Evolutionary conservation across 2,329 filamentous ascomycete species (phyloP).

Genomic region (Nannizziopsis barbatae): DNA sequence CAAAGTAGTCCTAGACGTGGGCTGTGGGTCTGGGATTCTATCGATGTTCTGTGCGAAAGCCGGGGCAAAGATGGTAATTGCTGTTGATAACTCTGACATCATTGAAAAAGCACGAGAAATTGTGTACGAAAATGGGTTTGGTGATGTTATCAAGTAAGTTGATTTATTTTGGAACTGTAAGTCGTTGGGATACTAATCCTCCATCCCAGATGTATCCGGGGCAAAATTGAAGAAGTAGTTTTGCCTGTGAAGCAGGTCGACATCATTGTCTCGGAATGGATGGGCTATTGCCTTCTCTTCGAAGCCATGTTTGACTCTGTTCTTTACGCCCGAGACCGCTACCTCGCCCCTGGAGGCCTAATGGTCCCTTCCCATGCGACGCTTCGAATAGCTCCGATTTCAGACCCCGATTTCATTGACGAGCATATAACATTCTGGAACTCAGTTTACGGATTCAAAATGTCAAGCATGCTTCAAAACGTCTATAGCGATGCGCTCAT

Average conservation of each 20-base stretch:
- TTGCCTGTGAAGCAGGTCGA: conserved; percentile 73
- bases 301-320: conserved; percentile 95
- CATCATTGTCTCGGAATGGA: conserved; percentile 95
- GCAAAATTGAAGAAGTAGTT: conserved; percentile 76
- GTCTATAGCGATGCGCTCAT: conserved; percentile 76
- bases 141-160: conserved; percentile 57
- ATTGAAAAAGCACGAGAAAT: conserved; percentile 79
- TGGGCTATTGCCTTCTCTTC: conserved; percentile 89
- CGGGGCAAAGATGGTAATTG: conserved; percentile 73
- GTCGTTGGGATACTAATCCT: conserved; percentile 9
- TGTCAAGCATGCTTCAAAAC: conserved; percentile 75
- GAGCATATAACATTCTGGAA: conserved; percentile 79
- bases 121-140: conserved; percentile 67
- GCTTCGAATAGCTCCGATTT: conserved; percentile 68
- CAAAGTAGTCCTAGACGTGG: conserved; percentile 82
- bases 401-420: conserved; percentile 63
- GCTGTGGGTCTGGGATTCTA: conserved; percentile 73
- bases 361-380: conserved; percentile 79
- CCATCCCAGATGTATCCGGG: conserved; percentile 52
- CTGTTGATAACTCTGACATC: conserved; percentile 86
- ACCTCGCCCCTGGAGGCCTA: conserved; percentile 66
- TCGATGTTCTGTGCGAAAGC: conserved; percentile 92
- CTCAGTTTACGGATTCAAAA: conserved; percentile 89
- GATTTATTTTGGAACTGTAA: background rate
- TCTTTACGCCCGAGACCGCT: conserved; percentile 74